A percentile compares a stretch with the other conserved stretches of the same genome.
Conservation (phyloP, 2,329 filamentous ascomycete species). For the Lanzia echinophila region DNA sequence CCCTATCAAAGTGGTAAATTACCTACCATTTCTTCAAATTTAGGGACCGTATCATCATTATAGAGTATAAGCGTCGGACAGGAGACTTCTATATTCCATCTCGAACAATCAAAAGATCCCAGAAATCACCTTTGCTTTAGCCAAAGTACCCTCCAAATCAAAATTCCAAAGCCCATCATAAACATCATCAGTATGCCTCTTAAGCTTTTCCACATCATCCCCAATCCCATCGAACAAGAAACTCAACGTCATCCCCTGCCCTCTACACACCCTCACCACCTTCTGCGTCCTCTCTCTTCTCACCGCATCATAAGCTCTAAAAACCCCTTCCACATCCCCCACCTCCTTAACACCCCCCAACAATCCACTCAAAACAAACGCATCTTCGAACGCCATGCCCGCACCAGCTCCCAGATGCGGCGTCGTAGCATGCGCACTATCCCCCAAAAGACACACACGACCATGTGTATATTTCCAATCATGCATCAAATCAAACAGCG, state of each 20-base stretch:
- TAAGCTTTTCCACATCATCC: constrained; percentile 30
- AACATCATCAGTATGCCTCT: constrained; percentile 28
- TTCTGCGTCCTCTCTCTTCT: constrained; percentile 30
- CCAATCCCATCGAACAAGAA: constrained; percentile 35
- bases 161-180: constrained; percentile 31
- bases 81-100: no score
- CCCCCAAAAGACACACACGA: constrained; percentile 45
- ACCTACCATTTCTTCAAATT: no score
- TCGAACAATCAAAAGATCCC: no score
- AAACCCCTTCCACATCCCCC: constrained; percentile 34
- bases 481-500: constrained; percentile 38
- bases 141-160: constrained; percentile 29
- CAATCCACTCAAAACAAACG: constrained; percentile 37
- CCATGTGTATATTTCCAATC: constrained; percentile 31
- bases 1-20: no score
- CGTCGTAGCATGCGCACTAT: constrained; percentile 56
- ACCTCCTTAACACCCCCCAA: constrained; percentile 33
- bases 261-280: constrained; percentile 10
- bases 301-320: constrained; percentile 41
- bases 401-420: constrained; percentile 54
- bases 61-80: no score
- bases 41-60: no score
- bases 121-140: constrained; percentile 24
- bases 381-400: constrained; percentile 50
- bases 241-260: constrained; percentile 26